Percentiles rank a stretch among this genome's conserved stretches.
Conservation (phyloP, 345 rosid species). For the Geranium brycei region DNA sequence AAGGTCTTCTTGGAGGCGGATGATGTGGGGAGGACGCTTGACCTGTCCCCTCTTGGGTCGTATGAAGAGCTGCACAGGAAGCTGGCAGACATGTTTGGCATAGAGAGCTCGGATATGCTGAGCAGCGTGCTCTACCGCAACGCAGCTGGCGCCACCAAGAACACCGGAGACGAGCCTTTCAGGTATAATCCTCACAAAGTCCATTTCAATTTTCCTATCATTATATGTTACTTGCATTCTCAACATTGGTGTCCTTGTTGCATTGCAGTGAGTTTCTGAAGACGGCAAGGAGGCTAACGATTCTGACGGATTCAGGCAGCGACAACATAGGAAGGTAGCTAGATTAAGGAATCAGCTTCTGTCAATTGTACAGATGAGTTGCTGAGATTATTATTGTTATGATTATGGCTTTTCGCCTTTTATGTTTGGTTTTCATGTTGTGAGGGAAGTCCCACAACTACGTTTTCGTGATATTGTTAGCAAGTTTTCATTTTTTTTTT, state of each 20-base stretch:
- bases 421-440: slow-evolving; percentile 1
- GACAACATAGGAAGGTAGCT: slow-evolving; percentile 40
- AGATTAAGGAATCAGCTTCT: slow-evolving; percentile 1
- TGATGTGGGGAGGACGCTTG: slow-evolving; percentile 69
- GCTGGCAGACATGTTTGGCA: slow-evolving; percentile 64
- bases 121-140: slow-evolving; percentile 57
- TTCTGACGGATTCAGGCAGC: slow-evolving; percentile 54
- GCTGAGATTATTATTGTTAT: slow-evolving; percentile 3
- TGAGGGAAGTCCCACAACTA: too few species aligned
- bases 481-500: too few species aligned
- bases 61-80: slow-evolving; percentile 62
- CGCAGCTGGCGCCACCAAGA: slow-evolving; percentile 48
- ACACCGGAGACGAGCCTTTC: slow-evolving; percentile 76
- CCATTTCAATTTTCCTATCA: neutral
- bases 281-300: slow-evolving; percentile 69
- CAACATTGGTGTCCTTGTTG: neutral
- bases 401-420: neutral
- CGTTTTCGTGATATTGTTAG: too few species aligned
- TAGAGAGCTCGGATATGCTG: slow-evolving; percentile 48
- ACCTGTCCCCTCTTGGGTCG: slow-evolving; percentile 58
- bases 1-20: slow-evolving; percentile 86
- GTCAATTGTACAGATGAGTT: slow-evolving; percentile 25
- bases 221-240: neutral
- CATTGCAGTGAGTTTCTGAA: slow-evolving; percentile 67
- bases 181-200: slow-evolving; percentile 22